Evolutionary conservation across 1,284 basidiomycete genomes (phyloP).

Genomic region (Trichosporon asahii): DNA sequence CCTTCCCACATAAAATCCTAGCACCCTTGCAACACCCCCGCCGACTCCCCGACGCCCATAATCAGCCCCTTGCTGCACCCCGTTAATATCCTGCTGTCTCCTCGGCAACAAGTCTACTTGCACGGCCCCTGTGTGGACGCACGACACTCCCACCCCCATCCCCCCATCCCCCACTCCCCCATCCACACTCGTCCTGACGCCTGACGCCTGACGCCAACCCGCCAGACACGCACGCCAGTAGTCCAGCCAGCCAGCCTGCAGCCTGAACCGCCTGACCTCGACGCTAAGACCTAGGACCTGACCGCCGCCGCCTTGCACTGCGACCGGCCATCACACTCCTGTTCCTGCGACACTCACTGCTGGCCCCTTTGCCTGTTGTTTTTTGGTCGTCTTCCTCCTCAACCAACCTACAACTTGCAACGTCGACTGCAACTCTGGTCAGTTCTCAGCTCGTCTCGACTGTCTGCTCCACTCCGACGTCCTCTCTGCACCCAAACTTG

Average conservation of each 20-base stretch:
- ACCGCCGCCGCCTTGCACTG: not conserved
- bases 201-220: not conserved
- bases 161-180: no score
- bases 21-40: not conserved
- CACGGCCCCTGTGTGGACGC: slow-evolving; percentile 10
- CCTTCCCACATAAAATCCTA: not conserved
- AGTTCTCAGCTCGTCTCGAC: not conserved
- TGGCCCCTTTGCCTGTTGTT: not conserved
- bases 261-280: not conserved
- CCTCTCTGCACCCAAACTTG: not conserved
- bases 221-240: not conserved
- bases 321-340: slow-evolving; percentile 3
- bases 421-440: slow-evolving; percentile 1
- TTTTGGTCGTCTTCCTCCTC: not conserved
- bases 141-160: slow-evolving; percentile 1
- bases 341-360: not conserved
- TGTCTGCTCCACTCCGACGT: not conserved
- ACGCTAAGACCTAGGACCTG: slow-evolving; percentile 1
- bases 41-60: not conserved
- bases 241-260: not conserved
- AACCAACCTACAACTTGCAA: not conserved
- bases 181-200: not conserved
- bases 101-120: not conserved
- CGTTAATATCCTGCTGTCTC: not conserved
- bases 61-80: not conserved